These are phyloP conservation scores for Psilocybe cubensis DNA, from an alignment of 768 basidiomycete genomes.

Conservation along the genomic window DNA sequence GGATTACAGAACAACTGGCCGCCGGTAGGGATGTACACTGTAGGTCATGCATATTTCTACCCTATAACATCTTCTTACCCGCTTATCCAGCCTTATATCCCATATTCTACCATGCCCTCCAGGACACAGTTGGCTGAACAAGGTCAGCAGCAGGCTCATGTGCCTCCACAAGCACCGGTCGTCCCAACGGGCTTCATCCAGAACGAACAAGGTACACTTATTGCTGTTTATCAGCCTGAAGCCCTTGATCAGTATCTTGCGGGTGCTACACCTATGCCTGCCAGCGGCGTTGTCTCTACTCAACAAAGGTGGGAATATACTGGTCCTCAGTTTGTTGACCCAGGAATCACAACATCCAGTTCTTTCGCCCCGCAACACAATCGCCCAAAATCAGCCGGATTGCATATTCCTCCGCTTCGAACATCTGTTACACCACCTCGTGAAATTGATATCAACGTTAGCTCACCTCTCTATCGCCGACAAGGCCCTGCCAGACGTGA, in stretches of 20 bases:
- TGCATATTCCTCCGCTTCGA: constrained; percentile 14
- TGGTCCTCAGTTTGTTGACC: constrained; percentile 8
- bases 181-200: constrained; percentile 72
- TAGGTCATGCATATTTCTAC: constrained; percentile 30
- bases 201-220: constrained; percentile 71
- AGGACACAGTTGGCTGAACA: constrained; percentile 37
- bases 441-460: constrained; percentile 13
- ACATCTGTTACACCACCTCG: constrained; percentile 13
- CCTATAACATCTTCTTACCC: not conserved
- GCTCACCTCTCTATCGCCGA: constrained; percentile 24
- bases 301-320: constrained; percentile 27
- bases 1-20: constrained; percentile 40
- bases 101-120: constrained; percentile 45
- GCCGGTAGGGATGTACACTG: constrained; percentile 47
- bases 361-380: constrained; percentile 2
- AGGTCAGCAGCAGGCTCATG: constrained; percentile 20
- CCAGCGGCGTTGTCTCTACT: not conserved
- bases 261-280: constrained; percentile 30
- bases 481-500: constrained; percentile 20
- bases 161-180: constrained; percentile 54
- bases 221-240: constrained; percentile 72
- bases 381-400: constrained; percentile 9
- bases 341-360: not conserved
- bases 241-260: constrained; percentile 74
- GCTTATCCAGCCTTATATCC: constrained; percentile 46